phyloP scores from a whole-genome alignment of 176 grass and related monocot species.

The Pontederia paniculata region DNA sequence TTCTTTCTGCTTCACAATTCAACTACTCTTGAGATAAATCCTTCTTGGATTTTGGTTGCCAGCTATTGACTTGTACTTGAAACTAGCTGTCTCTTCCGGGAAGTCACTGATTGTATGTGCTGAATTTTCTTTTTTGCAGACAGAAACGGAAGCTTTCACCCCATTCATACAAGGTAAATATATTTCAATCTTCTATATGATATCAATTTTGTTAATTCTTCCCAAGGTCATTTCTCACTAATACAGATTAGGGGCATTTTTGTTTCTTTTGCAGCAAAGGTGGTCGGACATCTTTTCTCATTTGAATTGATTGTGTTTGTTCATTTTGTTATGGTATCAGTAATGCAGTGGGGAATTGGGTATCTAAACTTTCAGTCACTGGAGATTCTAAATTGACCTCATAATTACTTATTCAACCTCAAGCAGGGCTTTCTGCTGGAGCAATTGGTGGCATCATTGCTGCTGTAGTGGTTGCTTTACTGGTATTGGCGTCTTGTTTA shows the following conservation, averaged over 20 bases:
- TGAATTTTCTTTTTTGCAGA: conserved; percentile 9
- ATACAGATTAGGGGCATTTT: conserved; percentile 7
- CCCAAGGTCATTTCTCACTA: background rate
- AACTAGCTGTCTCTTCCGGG: background rate
- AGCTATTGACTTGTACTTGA: background rate
- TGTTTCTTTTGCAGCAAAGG: conserved; percentile 12
- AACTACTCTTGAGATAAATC: too few species aligned
- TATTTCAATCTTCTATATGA: background rate
- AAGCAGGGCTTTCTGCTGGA: conserved; percentile 4
- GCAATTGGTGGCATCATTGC: conserved; percentile 1
- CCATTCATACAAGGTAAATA: background rate
- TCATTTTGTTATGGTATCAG: background rate
- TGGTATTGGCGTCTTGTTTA: background rate
- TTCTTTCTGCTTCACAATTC: too few species aligned
- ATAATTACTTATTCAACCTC: background rate
- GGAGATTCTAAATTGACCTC: conserved; percentile 6
- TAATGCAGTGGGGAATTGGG: conserved; percentile 7
- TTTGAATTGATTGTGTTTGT: background rate
- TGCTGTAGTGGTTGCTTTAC: conserved; percentile 1
- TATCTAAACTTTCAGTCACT: conserved; percentile 14
- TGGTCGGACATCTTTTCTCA: background rate
- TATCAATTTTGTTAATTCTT: background rate
- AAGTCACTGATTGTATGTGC: conserved; percentile 3
- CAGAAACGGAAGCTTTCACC: conserved; percentile 1
- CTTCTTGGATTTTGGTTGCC: too few species aligned